phyloP scores from a whole-genome alignment of 345 rosid species.

The Euphorbia peplus region DNA sequence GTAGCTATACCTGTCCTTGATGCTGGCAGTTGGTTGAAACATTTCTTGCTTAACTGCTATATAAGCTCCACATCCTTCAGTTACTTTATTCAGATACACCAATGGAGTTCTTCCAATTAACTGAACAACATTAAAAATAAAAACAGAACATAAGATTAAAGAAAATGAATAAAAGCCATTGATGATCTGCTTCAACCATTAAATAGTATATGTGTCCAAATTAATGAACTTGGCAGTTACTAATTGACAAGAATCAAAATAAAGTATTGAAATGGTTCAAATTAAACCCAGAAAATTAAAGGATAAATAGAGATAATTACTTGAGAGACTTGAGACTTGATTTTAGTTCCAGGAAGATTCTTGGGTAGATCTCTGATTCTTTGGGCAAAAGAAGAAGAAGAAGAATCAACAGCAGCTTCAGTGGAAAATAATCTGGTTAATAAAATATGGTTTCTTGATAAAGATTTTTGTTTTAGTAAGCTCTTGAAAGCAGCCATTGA shows the following conservation, averaged over 20 bases:
- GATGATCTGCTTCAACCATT: too few relatives aligned
- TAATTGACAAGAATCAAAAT: not conserved
- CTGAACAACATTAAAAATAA: slow-evolving; percentile 30
- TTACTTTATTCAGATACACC: slow-evolving; percentile 76
- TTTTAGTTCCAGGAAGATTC: slow-evolving; percentile 55
- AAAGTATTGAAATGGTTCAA: not conserved
- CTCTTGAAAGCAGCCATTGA: slow-evolving; percentile 51
- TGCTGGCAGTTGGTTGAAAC: slow-evolving; percentile 87
- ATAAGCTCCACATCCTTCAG: slow-evolving; percentile 89
- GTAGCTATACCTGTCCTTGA: slow-evolving; percentile 73
- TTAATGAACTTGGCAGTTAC: not conserved
- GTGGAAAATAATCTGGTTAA: slow-evolving; percentile 46
- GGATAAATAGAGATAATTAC: slow-evolving; percentile 22
- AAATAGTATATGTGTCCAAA: too few relatives aligned
- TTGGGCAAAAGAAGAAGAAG: slow-evolving; percentile 55
- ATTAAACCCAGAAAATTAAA: slow-evolving; percentile 2
- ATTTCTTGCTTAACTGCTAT: slow-evolving; percentile 90
- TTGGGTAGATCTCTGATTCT: slow-evolving; percentile 72
- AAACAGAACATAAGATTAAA: not conserved
- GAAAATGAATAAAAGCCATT: not conserved
- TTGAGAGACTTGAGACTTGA: slow-evolving; percentile 62
- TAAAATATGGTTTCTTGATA: slow-evolving; percentile 19
- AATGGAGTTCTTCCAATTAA: slow-evolving; percentile 80
- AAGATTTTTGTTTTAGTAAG: slow-evolving; percentile 39
- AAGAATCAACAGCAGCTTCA: slow-evolving; percentile 29